Evolutionary conservation across 805 yeast species (phyloP), one percentile per base, ranked within the genome.

Genomic region (Cyberlindnera bimundalis): DNA sequence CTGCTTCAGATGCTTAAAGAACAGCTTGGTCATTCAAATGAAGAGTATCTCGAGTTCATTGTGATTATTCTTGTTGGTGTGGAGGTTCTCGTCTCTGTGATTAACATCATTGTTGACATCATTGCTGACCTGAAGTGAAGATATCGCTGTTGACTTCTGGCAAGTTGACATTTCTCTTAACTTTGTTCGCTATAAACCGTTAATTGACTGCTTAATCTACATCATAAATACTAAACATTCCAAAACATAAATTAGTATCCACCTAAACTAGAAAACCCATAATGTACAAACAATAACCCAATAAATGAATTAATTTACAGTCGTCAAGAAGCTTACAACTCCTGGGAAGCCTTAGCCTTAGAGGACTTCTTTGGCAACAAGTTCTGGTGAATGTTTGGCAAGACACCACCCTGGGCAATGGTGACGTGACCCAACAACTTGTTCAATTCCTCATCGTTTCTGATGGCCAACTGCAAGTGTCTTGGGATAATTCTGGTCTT

Each of bases 391-490:
- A 90, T 87, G 84, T 89, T 88, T 76, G 98, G 98, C 71, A 91
- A 81, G 59, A 91, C 98, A 87, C 97, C 97, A 84, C 97, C 98
- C 76, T 90, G 96, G 59, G 97, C 96, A 62, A 90, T 91, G 53
- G 96, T 90, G 54, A 91, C 99, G 68, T 88, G 88, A 52, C 83
- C 81, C 54, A 91, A 78, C 61, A 90, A 79, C 71, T 86, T 89
- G 86, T 91, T 90, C 71, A 91, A 80, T 74, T 91, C 97, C 74
- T 91, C 97, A 79, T 91, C 98, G 67, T 90, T 91, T 80, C 98
- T 87, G 78, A 90, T 90, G 70, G 98, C 98, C 61, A 90, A 79
- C 74, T 90, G 96, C 73, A 90, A 81, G 73, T 90, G 97, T 79
- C 97, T 91, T 75, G 98, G 98, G 61, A 89, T 88, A 61, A 90